These are phyloP conservation scores for Moringa oleifera DNA, from an alignment of 345 rosid species.

Conservation along the genomic window DNA sequence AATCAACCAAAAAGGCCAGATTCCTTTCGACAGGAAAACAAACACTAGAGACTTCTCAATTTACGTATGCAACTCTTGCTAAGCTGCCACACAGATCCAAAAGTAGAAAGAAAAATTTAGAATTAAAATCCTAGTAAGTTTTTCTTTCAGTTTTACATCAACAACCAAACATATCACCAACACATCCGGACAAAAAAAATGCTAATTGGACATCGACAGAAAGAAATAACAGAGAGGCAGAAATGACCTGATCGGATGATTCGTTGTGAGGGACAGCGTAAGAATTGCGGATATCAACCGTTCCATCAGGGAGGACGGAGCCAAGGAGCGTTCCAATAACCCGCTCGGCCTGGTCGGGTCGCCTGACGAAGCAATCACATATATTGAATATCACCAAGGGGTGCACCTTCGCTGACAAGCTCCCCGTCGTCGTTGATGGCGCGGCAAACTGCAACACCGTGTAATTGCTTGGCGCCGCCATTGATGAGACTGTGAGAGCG, in stretches of 20 bases:
- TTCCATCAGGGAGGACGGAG: conserved; percentile 76
- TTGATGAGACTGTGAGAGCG: conserved; percentile 16
- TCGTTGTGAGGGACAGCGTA: conserved; percentile 98
- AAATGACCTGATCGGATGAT: conserved; percentile 68
- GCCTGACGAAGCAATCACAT: conserved; percentile 90
- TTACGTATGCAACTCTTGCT: no score
- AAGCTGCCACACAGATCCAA: not conserved
- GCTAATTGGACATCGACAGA: not conserved
- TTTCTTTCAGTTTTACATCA: not conserved
- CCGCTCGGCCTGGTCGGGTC: conserved; percentile 90
- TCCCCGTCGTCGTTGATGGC: conserved; percentile 25
- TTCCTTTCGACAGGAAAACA: no score
- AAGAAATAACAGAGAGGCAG: not conserved
- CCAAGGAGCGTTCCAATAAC: conserved; percentile 98
- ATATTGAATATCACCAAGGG: conserved; percentile 91
- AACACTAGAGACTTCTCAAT: no score
- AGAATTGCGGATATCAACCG: conserved; percentile 89
- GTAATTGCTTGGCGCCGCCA: conserved; percentile 72
- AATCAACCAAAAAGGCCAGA: no score
- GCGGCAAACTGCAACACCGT: conserved; percentile 64
- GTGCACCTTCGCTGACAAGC: conserved; percentile 61
- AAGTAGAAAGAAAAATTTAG: no score
- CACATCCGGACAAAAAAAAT: no score
- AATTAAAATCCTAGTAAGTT: no score
- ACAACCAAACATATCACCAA: no score